These are phyloP conservation scores for Verticillium isaacii DNA, from an alignment of 2,329 filamentous ascomycete genomes.

Conservation along the genomic window DNA sequence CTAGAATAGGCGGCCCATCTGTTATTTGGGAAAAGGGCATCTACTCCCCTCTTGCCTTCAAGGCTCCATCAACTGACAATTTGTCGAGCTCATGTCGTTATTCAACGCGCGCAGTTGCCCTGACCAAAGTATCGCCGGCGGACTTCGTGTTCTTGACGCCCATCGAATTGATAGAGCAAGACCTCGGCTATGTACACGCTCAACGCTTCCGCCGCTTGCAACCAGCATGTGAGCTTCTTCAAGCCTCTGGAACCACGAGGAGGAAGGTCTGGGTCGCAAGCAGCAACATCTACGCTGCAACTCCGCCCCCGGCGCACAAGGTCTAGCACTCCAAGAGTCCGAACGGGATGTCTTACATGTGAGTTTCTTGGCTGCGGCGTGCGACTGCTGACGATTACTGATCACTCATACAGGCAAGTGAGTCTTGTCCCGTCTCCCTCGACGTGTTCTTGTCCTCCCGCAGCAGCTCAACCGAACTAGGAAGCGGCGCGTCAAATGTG, in stretches of 20 bases:
- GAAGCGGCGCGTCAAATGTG: slow-evolving; percentile 29
- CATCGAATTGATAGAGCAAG: neutral
- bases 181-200: neutral
- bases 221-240: neutral
- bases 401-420: slow-evolving; percentile 19
- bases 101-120: no score
- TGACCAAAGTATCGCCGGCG: no score
- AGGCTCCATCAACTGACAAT: no score
- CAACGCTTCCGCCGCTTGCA: neutral
- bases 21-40: no score
- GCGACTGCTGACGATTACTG: neutral
- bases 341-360: slow-evolving; percentile 26
- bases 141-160: no score
- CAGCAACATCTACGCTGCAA: slow-evolving; percentile 21
- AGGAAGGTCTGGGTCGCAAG: slow-evolving; percentile 1
- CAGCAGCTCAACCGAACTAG: slow-evolving; percentile 10
- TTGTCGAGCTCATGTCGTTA: no score
- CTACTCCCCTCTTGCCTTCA: no score
- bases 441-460: neutral
- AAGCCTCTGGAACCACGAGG: neutral
- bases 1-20: no score
- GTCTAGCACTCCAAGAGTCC: slow-evolving; percentile 24
- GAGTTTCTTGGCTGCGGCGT: slow-evolving; percentile 9
- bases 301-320: slow-evolving; percentile 23
- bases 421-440: slow-evolving; percentile 5